These are phyloP conservation scores for Aspergillus egyptiacus DNA, from an alignment of 495 filamentous ascomycete species.

Conservation along the genomic window DNA sequence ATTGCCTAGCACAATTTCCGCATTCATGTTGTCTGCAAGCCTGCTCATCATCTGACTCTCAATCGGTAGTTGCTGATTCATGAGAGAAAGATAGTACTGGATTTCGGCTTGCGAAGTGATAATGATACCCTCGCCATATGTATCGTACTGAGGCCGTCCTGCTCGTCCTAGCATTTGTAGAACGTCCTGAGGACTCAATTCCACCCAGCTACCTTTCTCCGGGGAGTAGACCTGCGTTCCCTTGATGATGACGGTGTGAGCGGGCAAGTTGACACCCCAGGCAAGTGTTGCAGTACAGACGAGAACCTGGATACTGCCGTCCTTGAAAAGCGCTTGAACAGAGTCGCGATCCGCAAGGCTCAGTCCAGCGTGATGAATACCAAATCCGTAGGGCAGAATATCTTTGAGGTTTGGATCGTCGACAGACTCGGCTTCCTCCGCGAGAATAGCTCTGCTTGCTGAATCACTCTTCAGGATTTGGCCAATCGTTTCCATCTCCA, in stretches of 20 bases:
- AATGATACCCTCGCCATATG: slow-evolving; percentile 96
- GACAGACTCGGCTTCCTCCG: slow-evolving; percentile 76
- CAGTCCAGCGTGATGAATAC: slow-evolving; percentile 97
- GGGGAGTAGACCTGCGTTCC: slow-evolving; percentile 97
- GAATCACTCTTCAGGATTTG: slow-evolving; percentile 93
- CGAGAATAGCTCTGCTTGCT: slow-evolving; percentile 80
- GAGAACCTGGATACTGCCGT: slow-evolving; percentile 87
- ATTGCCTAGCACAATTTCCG: slow-evolving; percentile 92
- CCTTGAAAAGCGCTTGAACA: slow-evolving; percentile 89
- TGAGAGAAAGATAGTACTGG: slow-evolving; percentile 90
- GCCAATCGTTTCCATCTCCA: slow-evolving; percentile 93
- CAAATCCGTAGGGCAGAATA: slow-evolving; percentile 90
- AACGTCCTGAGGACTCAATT: slow-evolving; percentile 94
- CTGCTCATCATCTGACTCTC: slow-evolving; percentile 94
- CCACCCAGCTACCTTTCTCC: slow-evolving; percentile 98
- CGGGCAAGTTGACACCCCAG: slow-evolving; percentile 93
- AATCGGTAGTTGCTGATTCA: slow-evolving; percentile 97
- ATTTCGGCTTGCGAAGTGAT: slow-evolving; percentile 93
- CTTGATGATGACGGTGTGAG: slow-evolving; percentile 95
- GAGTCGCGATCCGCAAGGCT: slow-evolving; percentile 86
- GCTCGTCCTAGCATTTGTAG: slow-evolving; percentile 98
- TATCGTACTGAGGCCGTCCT: slow-evolving; percentile 93
- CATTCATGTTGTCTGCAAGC: slow-evolving; percentile 93
- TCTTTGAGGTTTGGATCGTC: slow-evolving; percentile 88
- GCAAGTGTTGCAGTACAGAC: slow-evolving; percentile 95